Evolutionary conservation across 2,329 filamentous ascomycete genomes (phyloP).

Genomic region (Westerdykella ornata): DNA sequence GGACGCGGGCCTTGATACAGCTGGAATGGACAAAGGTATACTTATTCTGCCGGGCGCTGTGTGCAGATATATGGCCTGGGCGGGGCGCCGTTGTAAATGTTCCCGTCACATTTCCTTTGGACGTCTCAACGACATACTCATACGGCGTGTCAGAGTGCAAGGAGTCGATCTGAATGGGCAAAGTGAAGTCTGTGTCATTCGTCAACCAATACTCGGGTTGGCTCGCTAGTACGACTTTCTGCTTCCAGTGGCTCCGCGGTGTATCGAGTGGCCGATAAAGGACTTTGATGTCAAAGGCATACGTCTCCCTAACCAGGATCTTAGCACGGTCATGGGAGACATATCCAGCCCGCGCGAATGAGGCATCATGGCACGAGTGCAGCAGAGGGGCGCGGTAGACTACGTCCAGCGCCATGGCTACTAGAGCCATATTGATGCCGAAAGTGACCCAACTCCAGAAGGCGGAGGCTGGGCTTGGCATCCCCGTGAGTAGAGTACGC

Average conservation of each 20-base stretch:
- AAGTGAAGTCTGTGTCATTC: slow-evolving; percentile 77
- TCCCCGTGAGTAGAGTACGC: slow-evolving; percentile 65
- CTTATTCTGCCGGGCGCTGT: slow-evolving; percentile 53
- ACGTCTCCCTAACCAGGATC: slow-evolving; percentile 77
- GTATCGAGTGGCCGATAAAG: slow-evolving; percentile 28
- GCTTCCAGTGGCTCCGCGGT: slow-evolving; percentile 24
- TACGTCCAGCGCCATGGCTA: slow-evolving; percentile 67
- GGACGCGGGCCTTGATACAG: slow-evolving; percentile 86
- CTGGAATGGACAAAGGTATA: slow-evolving; percentile 91
- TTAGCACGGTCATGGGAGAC: slow-evolving; percentile 74
- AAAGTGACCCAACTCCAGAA: slow-evolving; percentile 62
- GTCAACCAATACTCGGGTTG: slow-evolving; percentile 48
- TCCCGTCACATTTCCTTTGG: slow-evolving; percentile 77
- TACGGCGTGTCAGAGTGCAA: slow-evolving; percentile 68
- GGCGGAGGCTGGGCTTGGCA: slow-evolving; percentile 65
- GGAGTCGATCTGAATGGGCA: slow-evolving; percentile 59
- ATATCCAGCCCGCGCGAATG: slow-evolving; percentile 81
- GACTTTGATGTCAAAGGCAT: slow-evolving; percentile 56
- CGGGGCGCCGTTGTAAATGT: slow-evolving; percentile 72
- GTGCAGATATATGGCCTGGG: slow-evolving; percentile 53
- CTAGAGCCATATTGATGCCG: slow-evolving; percentile 62
- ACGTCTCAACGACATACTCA: slow-evolving; percentile 60
- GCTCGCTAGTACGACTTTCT: slow-evolving; percentile 25
- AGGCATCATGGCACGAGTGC: slow-evolving; percentile 66
- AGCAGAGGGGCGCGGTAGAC: slow-evolving; percentile 66